Evolutionary conservation across 1,284 basidiomycete genomes (phyloP), one percentile per base, ranked within the genome.

Genomic region (Cutaneotrichosporon spelunceum): DNA sequence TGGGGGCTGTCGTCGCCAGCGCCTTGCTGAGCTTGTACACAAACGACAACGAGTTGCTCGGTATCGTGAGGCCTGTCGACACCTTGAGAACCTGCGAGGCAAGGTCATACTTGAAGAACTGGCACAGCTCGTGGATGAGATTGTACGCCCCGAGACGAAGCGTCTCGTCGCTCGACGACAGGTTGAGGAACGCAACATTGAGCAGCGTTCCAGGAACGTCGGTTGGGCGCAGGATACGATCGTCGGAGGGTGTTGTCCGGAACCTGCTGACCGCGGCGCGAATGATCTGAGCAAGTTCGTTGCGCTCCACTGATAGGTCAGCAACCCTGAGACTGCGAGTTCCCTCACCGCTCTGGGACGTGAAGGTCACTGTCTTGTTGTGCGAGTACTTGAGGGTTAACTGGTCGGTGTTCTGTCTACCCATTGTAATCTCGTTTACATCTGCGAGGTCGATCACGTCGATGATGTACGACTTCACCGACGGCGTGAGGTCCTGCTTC

Each of bases 181-280:
- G 81, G 68, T 88, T 90, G 33, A 91, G 81, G 75, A 94, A 83
- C 11, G 89, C 89, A 39, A 92, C 84, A 67, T 92, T 91, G 16
- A 93, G 80, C 52, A 94, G 78, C 0, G 89, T 89, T 0, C 90
- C 89, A 10, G 89, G 88, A 19, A 91, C 86, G 70, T 92, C 92
- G 1, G 87, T 89, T 59, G 90, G 86, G 48, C 88, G 83, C 14
- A 88, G 85, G 64, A 87, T 86, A 16, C 89, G 83, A 65, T 90
- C 88, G 8, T 70, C 68, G 1, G 84, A 81, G 5, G 86, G 81
- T 1, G 84, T 81, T 10, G 84, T 77, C 36, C 73, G 60, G 10
- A 75, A 53, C 26, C 68, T 58, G 1, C 71, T 67, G 33, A 73
- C 64, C 11, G 76, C 73, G 3, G 71, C 63, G 23, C 74, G 68